phyloP scores from a whole-genome alignment of 345 rosid genomes.

The Barbarea vulgaris region DNA sequence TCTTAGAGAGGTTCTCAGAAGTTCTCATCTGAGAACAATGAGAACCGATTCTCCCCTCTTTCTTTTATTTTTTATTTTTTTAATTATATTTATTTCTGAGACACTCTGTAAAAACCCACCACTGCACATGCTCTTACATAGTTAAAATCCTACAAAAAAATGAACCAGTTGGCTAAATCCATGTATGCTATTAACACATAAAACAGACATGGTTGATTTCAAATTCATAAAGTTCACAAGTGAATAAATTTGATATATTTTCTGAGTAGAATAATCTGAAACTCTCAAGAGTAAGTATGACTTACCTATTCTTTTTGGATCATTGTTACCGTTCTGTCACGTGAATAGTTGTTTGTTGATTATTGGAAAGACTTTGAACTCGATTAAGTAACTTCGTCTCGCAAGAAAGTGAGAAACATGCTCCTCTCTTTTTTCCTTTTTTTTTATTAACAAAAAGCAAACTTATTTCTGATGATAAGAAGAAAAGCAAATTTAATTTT shows the following conservation, averaged over 20 bases:
- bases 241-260: background rate
- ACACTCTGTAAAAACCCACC: too few relatives aligned
- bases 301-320: background rate
- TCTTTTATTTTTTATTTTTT: too few relatives aligned
- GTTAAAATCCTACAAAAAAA: background rate
- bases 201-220: background rate
- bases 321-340: background rate
- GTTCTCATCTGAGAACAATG: too few relatives aligned
- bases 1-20: too few relatives aligned
- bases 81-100: too few relatives aligned
- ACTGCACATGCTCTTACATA: too few relatives aligned
- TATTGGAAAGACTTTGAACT: background rate
- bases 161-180: background rate
- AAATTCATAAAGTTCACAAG: background rate
- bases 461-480: background rate
- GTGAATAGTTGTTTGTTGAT: background rate
- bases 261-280: background rate
- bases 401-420: constrained; percentile 30
- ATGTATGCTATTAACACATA: background rate
- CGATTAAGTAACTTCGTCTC: constrained; percentile 11
- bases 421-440: background rate
- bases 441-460: background rate
- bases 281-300: background rate
- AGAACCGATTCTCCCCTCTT: too few relatives aligned
- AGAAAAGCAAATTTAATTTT: background rate